Percentiles rank a stretch among this genome's conserved stretches.
Conservation (phyloP, 305 asterid species). For the Coffea humblotiana region DNA sequence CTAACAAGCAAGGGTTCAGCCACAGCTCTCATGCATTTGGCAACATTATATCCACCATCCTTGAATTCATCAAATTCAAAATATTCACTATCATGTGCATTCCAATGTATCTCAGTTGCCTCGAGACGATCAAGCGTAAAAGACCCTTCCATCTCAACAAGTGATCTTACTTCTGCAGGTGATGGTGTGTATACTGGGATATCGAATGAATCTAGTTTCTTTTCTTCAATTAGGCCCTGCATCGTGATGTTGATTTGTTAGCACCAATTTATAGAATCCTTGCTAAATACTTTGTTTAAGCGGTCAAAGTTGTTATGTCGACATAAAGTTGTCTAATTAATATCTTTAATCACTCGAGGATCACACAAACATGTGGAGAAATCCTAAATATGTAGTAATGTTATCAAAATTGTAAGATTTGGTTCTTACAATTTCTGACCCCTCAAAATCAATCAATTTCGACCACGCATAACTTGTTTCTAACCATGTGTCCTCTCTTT, state of each 20-base stretch:
- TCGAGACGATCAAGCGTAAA: conserved; percentile 44
- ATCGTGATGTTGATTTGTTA: not conserved
- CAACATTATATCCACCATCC: conserved; percentile 38
- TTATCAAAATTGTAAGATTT: too few species aligned
- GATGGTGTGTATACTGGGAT: conserved; percentile 65
- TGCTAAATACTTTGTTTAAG: not conserved
- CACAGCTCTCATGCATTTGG: conserved; percentile 62
- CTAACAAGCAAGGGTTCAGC: conserved; percentile 55
- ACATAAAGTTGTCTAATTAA: too few species aligned
- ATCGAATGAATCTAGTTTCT: conserved; percentile 50
- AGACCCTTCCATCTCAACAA: conserved; percentile 52
- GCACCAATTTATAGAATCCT: not conserved
- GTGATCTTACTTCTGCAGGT: conserved; percentile 37
- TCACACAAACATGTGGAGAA: too few species aligned
- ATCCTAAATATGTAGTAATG: too few species aligned
- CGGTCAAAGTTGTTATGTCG: not conserved
- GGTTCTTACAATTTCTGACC: not conserved
- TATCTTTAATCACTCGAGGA: too few species aligned
- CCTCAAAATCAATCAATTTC: not conserved
- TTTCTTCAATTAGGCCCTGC: conserved; percentile 53
- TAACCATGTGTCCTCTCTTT: too few species aligned
- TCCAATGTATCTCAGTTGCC: conserved; percentile 28
- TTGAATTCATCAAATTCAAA: not conserved
- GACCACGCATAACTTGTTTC: not conserved
- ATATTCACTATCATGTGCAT: conserved; percentile 6